Conservation (phyloP, 2,329 filamentous ascomycete species). For the Pseudocercospora macadamiae region DNA sequence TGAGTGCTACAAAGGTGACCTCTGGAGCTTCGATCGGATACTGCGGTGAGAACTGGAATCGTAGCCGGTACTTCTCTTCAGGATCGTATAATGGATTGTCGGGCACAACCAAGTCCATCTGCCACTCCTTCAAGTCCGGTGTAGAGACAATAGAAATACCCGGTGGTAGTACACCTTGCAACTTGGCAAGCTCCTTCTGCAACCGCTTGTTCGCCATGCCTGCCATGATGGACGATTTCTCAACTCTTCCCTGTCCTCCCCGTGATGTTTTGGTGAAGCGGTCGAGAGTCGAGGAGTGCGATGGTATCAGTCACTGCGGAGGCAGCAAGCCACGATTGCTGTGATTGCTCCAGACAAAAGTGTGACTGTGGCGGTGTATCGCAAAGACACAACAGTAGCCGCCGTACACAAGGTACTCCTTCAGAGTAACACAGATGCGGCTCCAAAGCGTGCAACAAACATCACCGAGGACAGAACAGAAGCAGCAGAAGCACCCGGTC, state of each 20-base stretch:
- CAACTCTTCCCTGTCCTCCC: too few species aligned
- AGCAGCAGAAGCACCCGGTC: too few species aligned
- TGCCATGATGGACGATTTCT: slow-evolving; percentile 30
- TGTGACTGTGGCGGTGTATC: background rate
- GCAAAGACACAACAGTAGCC: background rate
- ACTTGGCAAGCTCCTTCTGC: slow-evolving; percentile 60
- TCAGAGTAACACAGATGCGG: too few species aligned
- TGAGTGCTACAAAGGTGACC: slow-evolving; percentile 77
- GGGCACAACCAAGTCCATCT: slow-evolving; percentile 86
- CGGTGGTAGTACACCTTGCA: slow-evolving; percentile 60
- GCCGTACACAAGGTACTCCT: background rate
- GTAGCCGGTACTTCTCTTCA: slow-evolving; percentile 77
- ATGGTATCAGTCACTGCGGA: background rate
- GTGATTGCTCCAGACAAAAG: background rate
- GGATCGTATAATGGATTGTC: slow-evolving; percentile 86
- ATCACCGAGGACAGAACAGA: too few species aligned
- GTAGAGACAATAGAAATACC: slow-evolving; percentile 79
- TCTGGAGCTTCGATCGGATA: slow-evolving; percentile 98
- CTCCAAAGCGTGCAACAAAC: too few species aligned
- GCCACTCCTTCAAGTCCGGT: slow-evolving; percentile 86
- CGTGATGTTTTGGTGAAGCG: background rate
- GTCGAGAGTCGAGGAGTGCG: background rate
- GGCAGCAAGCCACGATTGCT: background rate
- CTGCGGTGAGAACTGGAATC: slow-evolving; percentile 78
- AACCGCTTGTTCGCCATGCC: slow-evolving; percentile 44